These are phyloP conservation scores for Alternaria gansuensis DNA, from an alignment of 2,329 filamentous ascomycete genomes.

Conservation along the genomic window DNA sequence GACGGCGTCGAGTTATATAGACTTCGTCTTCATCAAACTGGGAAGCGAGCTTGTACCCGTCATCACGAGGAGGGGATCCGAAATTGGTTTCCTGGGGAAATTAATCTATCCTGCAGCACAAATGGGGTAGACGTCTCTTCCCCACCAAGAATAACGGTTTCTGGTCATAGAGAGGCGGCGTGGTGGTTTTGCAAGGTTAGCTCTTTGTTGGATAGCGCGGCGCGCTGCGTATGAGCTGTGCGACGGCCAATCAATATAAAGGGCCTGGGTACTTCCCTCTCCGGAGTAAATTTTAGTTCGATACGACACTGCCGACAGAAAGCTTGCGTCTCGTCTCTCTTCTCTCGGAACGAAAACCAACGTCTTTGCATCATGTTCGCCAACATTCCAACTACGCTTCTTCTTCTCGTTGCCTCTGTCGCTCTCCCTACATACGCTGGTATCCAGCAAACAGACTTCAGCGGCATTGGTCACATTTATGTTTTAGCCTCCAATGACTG, in stretches of 20 bases:
- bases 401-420: slow-evolving; percentile 19
- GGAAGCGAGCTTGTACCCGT: neutral
- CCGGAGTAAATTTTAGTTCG: neutral
- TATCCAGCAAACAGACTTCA: slow-evolving; percentile 40
- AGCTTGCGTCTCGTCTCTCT: slow-evolving; percentile 5
- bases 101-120: slow-evolving; percentile 9
- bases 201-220: slow-evolving; percentile 1
- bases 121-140: neutral
- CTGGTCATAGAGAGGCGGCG: neutral
- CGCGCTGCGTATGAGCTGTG: neutral
- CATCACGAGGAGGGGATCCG: slow-evolving; percentile 17
- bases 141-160: neutral
- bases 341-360: slow-evolving; percentile 3
- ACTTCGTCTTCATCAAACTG: neutral
- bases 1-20: neutral
- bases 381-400: slow-evolving; percentile 17
- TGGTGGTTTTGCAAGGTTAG: neutral
- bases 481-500: slow-evolving; percentile 45
- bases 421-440: slow-evolving; percentile 26
- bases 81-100: slow-evolving; percentile 13
- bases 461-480: slow-evolving; percentile 41
- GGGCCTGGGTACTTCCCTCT: neutral
- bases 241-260: neutral
- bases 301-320: neutral
- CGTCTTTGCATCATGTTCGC: slow-evolving; percentile 17